Base-by-base conservation (phyloP, 75 land plant species). In the Azolla pinnata region DNA sequence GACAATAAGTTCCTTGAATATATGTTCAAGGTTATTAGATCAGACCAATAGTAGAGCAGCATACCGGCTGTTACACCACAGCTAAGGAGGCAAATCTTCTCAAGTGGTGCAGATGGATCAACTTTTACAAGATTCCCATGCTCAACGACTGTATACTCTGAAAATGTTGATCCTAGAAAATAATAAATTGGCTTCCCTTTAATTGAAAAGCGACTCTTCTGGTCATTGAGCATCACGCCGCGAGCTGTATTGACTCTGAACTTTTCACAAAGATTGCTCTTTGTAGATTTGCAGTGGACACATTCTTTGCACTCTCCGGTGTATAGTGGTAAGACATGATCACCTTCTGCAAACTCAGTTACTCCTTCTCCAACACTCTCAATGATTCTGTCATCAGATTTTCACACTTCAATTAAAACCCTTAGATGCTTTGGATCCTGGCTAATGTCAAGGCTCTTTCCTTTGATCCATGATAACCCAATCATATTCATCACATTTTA, bases 301-400 rank as follows among this genome's bases (percentile, higher is more conserved):
- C 96, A 93, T 44, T 66, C 60, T 56, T 25, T 67, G 71, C 99
- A 93, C 67, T 93, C 96, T 42, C 90, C 96, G 14, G 74, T 83
- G 72, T 84, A 93, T 47, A 85, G 44, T 0, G 99, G 78, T 31
- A 93, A 82, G n/a, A 86, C 82, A 69, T 93, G 90, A 50, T 93
- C 99, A 1, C 99, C 99, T 28, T 60, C 73, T 33, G 65, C 48
- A 33, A 93, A 78, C 38, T 89, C 90, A 38, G 70, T 75, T 30
- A 93, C 90, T 24, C 79, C 81, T 59, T 70, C 69, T 1, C 99
- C 99, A 54, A 89, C 76, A 59, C 99, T 93, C 54, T 93, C 99
- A 57, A 92, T 83, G 56, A 85, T 68, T 61, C 97, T 90, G 75
- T 60, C 53, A 59, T 24, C 1, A 12, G 25, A 52, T n/a, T n/a